These are phyloP conservation scores for Thalassiosira profunda DNA, from an alignment of 108 stramenopile species.

Conservation along the genomic window DNA sequence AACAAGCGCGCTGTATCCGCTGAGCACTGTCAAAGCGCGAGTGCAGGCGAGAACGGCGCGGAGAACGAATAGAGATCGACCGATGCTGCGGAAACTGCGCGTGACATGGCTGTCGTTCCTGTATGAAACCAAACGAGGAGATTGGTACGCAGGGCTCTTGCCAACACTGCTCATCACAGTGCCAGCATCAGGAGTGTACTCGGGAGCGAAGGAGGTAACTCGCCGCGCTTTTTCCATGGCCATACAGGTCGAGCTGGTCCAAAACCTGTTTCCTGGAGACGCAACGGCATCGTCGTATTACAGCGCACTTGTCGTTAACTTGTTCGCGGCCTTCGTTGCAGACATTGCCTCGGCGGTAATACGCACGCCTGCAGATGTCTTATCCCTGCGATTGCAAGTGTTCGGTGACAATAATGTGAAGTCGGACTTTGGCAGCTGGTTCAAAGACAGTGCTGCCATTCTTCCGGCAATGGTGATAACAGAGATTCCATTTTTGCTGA, in stretches of 20 bases:
- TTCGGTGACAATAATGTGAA: conserved; percentile 49
- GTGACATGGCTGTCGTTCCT: conserved; percentile 50
- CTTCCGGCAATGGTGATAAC: conserved; percentile 62
- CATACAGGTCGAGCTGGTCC: conserved; percentile 12
- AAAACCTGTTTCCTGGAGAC: background rate
- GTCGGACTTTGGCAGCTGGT: conserved; percentile 68
- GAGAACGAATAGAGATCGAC: conserved; percentile 18
- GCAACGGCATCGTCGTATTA: conserved; percentile 7
- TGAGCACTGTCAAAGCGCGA: conserved; percentile 76
- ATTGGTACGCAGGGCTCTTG: conserved; percentile 74
- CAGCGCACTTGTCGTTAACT: conserved; percentile 37
- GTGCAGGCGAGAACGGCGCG: conserved; percentile 60
- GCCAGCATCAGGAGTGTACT: conserved; percentile 85
- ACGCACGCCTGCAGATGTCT: conserved; percentile 78
- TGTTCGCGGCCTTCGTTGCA: conserved; percentile 58
- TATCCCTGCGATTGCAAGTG: conserved; percentile 71
- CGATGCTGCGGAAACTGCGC: conserved; percentile 33
- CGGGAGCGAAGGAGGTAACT: conserved; percentile 78
- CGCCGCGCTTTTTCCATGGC: conserved; percentile 58
- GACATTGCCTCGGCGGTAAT: conserved; percentile 71
- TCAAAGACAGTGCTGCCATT: conserved; percentile 60
- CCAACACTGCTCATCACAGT: conserved; percentile 76
- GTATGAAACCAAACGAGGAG: conserved; percentile 60
- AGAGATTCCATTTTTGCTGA: conserved; percentile 71
- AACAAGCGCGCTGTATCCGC: conserved; percentile 71